Evolutionary conservation across 768 basidiomycete genomes (phyloP), one percentile per base, ranked within the genome.

Genomic region (Russula vinacea): DNA sequence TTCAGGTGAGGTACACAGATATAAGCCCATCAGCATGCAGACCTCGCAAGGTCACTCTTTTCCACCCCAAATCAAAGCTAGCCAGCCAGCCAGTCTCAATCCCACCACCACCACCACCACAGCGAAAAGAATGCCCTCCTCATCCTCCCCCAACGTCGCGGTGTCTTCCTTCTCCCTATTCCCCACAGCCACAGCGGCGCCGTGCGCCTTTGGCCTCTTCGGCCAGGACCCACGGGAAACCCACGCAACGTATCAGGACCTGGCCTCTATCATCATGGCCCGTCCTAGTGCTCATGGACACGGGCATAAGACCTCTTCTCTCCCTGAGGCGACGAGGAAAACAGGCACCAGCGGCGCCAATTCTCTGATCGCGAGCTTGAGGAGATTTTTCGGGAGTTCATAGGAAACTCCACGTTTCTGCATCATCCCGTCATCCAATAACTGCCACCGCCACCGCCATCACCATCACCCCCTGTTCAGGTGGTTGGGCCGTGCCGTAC

Each of bases 161-260:
- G 29, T 29, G 1, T 9, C 19, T 10, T 24, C 59, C 35, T 57
- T 52, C 52, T 62, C 66, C 19, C 9, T 59, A 6, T 59, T 66
- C 60, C 64, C 64, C 11, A n/a, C 57, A 5, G 53, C 64, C 2
- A 64, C 65, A 22, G 10, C 67, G 29, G 29, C 63, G 9, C 63
- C 66, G 1, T 56, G 50, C 60, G 65, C 64, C 3, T 67, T 67
- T 26, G 42, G 54, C 37, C 63, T 67, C 55, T 67, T 66, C 13
- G 59, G 55, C 51, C 67, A 67, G 51, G n/a, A 67, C 29, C 66
- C 66, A 32, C 63, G 62, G 10, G 63, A 59, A 14, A 40, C 58
- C 7, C 66, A 67, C 54, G 40, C 51, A 4, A 52, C 24, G 9
- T 67, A 67, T 22, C 40, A 58, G 14, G 66, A 67, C 2, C 35